Conservation (phyloP, 2,329 filamentous ascomycete species). For the Penicillium polonicum region DNA sequence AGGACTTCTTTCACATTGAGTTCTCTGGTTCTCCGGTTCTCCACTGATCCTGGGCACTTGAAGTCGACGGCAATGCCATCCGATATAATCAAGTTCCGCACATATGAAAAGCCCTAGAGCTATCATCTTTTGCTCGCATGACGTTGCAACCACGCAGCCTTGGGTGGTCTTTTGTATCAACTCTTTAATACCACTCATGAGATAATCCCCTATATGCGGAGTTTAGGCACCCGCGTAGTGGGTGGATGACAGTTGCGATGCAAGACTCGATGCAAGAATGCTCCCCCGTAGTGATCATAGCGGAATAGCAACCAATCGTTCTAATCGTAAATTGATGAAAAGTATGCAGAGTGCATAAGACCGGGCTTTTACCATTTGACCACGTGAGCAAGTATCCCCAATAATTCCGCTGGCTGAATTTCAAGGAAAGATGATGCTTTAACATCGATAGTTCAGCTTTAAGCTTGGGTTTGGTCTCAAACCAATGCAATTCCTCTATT, state of each 20-base stretch:
- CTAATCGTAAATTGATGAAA: neutral
- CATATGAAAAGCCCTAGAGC: neutral
- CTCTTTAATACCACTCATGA: constrained; percentile 1
- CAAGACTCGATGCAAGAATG: neutral
- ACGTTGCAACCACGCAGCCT: neutral
- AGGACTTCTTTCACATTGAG: neutral
- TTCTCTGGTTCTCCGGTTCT: no score
- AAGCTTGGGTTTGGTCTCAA: neutral
- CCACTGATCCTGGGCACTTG: neutral
- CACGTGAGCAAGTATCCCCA: neutral
- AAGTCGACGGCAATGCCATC: neutral
- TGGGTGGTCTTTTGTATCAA: neutral
- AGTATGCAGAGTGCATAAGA: neutral
- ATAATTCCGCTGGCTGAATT: neutral
- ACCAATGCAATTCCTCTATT: neutral
- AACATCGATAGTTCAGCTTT: neutral
- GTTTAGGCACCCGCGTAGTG: neutral
- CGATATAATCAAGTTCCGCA: neutral
- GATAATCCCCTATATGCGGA: neutral
- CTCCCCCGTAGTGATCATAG: neutral
- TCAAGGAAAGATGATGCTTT: neutral
- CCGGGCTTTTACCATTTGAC: neutral
- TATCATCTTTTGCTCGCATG: neutral
- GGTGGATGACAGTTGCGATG: neutral
- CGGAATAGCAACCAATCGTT: neutral